phyloP scores from a whole-genome alignment of 176 grass and related monocot genomes.

The Oryza meridionalis region DNA sequence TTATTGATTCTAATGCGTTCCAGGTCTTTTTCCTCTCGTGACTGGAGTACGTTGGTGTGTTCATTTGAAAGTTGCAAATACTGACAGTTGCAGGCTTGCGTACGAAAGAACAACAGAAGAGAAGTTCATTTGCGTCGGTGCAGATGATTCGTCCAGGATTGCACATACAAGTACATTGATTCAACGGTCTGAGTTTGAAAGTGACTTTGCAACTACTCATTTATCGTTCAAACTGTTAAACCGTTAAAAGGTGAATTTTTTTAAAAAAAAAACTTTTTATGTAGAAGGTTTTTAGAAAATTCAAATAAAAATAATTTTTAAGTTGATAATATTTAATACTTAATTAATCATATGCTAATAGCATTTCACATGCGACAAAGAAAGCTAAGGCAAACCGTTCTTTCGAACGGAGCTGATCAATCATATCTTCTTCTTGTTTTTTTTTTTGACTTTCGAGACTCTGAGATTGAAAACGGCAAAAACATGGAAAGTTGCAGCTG shows the following conservation, averaged over 20 bases:
- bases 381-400: too few relatives aligned
- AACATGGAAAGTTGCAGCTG: neutral
- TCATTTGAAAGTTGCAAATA: neutral
- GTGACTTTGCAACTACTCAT: too few relatives aligned
- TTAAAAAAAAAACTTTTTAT: too few relatives aligned
- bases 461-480: neutral
- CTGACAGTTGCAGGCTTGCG: neutral
- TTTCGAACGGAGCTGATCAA: neutral
- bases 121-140: neutral
- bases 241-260: too few relatives aligned
- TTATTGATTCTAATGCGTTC: neutral
- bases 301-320: too few relatives aligned
- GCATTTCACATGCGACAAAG: too few relatives aligned
- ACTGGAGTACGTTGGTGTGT: neutral
- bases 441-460: neutral
- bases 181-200: neutral
- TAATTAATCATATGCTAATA: too few relatives aligned
- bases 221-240: too few relatives aligned
- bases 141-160: neutral
- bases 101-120: neutral
- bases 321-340: too few relatives aligned
- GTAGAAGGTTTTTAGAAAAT: too few relatives aligned
- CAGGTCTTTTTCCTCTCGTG: neutral
- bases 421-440: neutral
- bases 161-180: neutral